Evolutionary conservation across 129 eudicot genomes (phyloP), one percentile per base, ranked within the genome.

Genomic region (Deinandra increscens): DNA sequence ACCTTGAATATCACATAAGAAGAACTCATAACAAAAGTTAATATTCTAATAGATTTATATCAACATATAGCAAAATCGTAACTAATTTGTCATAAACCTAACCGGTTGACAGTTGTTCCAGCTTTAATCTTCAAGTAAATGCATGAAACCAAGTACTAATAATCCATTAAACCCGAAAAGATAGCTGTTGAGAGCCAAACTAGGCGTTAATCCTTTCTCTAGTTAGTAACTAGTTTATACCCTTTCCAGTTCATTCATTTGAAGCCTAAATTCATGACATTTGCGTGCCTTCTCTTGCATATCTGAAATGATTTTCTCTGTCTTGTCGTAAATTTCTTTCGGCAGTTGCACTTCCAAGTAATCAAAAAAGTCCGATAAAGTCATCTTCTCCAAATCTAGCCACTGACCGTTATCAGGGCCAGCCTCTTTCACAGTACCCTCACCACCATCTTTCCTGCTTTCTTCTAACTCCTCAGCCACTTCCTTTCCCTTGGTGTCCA

Each of bases 301-400:
- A 12, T 69, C 66, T 29, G 71, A 33, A 50, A 69, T 70, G 70
- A 77, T 77, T 69, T 69, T 43, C 68, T 61, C 76, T 0, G 75
- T 11, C 59, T 41, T 19, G 26, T 75, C 86, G 58, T 74, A 33
- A 45, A 92, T 86, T 20, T 86, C 84, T 42, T 80, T 84, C 0
- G 95, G 95, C 46, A 88, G 55, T 65, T 71, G 71, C 69, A 64
- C 85, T 71, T 81, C 91, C 76, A 88, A 42, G 73, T 75, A 89
- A 81, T 83, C 88, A 69, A 92, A 86, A 86, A 89, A 86, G 44
- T 89, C 88, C 13, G 84, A 88, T 11, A 92, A 17, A 0, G 95
- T 84, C 88, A 92, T 92, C 66, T 84, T 86, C 63, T 81, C 88
- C 72, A 92, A 84, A 71, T 83, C 84, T 11, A 26, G 19, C 72